Conservation (phyloP, 106 monocot genomes). For the Chionographis japonica region DNA sequence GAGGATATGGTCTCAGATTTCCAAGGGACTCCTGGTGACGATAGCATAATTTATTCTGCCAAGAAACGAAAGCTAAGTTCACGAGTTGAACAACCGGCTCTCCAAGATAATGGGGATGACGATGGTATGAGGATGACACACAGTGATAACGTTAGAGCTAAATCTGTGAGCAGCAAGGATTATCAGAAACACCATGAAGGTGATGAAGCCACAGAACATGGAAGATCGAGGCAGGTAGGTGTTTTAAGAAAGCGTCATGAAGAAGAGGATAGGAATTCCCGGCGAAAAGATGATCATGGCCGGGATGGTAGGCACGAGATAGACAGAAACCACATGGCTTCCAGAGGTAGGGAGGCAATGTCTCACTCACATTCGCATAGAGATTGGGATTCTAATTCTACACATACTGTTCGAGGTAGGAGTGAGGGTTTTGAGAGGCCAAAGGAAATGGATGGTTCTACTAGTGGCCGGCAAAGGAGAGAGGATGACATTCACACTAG, state of each 20-base stretch:
- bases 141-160: constrained; percentile 50
- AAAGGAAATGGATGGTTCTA: constrained; percentile 33
- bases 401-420: constrained; percentile 36
- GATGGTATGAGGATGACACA: constrained; percentile 29
- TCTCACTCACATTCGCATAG: constrained; percentile 33
- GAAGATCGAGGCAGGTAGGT: constrained; percentile 19
- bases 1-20: constrained; percentile 52
- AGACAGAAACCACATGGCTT: constrained; percentile 17
- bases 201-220: constrained; percentile 44
- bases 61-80: constrained; percentile 47
- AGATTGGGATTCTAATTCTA: constrained; percentile 31
- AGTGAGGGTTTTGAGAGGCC: constrained; percentile 49
- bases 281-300: constrained; percentile 39
- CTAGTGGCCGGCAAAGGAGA: constrained; percentile 41
- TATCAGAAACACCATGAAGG: constrained; percentile 29
- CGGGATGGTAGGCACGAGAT: constrained; percentile 41
- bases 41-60: constrained; percentile 30
- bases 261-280: constrained; percentile 28
- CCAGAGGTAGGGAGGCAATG: constrained; percentile 39
- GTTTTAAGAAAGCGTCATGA: constrained; percentile 35
- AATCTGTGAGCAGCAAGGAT: constrained; percentile 47
- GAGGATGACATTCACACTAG: constrained; percentile 46
- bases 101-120: constrained; percentile 24
- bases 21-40: constrained; percentile 30
- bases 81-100: constrained; percentile 34